These are phyloP conservation scores for Saccharomyces hybrid DNA, from an alignment of 1,139 yeast genomes.

Conservation along the genomic window DNA sequence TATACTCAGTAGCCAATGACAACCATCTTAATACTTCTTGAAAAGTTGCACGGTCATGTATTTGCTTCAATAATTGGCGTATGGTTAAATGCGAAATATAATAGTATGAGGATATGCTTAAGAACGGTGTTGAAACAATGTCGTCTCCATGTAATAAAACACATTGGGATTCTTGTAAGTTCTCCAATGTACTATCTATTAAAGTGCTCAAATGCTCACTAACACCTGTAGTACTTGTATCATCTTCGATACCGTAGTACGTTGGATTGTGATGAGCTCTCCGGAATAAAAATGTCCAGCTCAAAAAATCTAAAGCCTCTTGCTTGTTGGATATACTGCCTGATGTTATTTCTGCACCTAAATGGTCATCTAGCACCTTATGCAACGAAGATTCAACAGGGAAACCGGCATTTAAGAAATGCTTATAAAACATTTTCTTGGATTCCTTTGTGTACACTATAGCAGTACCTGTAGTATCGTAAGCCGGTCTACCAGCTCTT, in stretches of 20 bases:
- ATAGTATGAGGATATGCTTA: slow-evolving; percentile 83
- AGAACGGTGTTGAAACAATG: slow-evolving; percentile 64
- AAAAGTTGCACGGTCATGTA: slow-evolving; percentile 48
- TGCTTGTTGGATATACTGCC: slow-evolving; percentile 79
- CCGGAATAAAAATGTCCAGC: slow-evolving; percentile 92
- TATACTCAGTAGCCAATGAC: slow-evolving; percentile 80
- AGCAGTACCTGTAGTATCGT: slow-evolving; percentile 91
- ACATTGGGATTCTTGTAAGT: slow-evolving; percentile 69
- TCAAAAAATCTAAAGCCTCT: slow-evolving; percentile 85
- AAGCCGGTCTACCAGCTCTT: slow-evolving; percentile 92
- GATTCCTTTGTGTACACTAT: slow-evolving; percentile 90
- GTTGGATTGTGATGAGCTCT: slow-evolving; percentile 95
- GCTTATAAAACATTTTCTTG: slow-evolving; percentile 87
- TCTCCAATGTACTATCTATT: slow-evolving; percentile 63
- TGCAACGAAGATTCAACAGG: slow-evolving; percentile 96
- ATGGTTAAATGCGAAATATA: slow-evolving; percentile 89
- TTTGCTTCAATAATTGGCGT: slow-evolving; percentile 52
- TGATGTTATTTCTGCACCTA: slow-evolving; percentile 92
- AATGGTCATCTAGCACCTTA: slow-evolving; percentile 85
- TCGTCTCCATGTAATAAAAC: slow-evolving; percentile 43
- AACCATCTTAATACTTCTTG: slow-evolving; percentile 66
- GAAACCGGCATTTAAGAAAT: slow-evolving; percentile 88
- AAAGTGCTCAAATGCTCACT: slow-evolving; percentile 63
- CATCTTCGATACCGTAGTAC: slow-evolving; percentile 75
- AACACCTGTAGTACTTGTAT: slow-evolving; percentile 58